Conservation (phyloP, 192 early-diverging fungal genomes). For the Backusella tuberculispora region DNA sequence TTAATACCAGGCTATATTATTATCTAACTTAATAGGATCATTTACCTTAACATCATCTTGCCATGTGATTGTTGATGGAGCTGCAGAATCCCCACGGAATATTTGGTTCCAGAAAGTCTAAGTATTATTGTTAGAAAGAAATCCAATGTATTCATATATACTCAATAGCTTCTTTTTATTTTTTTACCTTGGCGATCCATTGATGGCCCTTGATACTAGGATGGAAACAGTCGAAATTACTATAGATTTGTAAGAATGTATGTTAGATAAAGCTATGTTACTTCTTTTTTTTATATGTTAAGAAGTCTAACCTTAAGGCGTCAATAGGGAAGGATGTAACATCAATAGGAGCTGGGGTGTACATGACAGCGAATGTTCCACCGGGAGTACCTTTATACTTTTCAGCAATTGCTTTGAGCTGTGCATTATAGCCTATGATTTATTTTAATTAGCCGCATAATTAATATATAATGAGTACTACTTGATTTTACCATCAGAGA, state of each 20-base stretch:
- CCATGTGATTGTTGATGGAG: background rate
- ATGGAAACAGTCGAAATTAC: conserved; percentile 59
- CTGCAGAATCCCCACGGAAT: background rate
- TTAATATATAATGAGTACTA: background rate
- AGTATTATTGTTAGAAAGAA: background rate
- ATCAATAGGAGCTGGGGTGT: conserved; percentile 19
- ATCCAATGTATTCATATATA: background rate
- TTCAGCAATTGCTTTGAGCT: conserved; percentile 43
- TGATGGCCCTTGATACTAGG: conserved; percentile 31
- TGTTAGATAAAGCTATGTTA: background rate
- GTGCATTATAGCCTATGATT: conserved; percentile 20
- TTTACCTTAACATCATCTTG: background rate
- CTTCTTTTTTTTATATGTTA: conserved; percentile 11
- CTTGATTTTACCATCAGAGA: conserved; percentile 8
- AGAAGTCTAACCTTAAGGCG: conserved; percentile 35
- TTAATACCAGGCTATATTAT: too few species aligned
- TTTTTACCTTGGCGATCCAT: conserved; percentile 25
- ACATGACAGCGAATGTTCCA: conserved; percentile 33
- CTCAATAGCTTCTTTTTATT: background rate
- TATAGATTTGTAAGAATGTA: conserved; percentile 26
- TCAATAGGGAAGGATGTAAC: conserved; percentile 45
- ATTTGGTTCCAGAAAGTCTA: conserved; percentile 11
- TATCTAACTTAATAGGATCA: too few species aligned
- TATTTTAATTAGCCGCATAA: background rate
- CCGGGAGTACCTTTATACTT: conserved; percentile 42